Conservation (phyloP, 108 stramenopile species). For the Nitzschia sp. region DNA sequence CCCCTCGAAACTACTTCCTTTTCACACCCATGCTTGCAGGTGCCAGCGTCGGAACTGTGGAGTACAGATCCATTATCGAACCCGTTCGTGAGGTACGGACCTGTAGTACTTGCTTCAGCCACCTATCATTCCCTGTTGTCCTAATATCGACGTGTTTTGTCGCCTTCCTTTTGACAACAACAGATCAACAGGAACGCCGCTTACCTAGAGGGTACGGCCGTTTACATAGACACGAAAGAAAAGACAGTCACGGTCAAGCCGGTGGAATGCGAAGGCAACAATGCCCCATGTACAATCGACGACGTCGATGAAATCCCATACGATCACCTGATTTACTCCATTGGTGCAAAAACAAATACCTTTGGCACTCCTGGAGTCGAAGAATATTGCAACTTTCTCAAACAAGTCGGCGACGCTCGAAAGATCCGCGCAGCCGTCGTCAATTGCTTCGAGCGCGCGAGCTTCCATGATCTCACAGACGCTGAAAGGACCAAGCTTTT, state of each 20-base stretch:
- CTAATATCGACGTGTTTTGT: too few species aligned
- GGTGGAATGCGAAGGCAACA: constrained; percentile 91
- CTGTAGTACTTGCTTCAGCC: too few species aligned
- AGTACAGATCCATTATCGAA: constrained; percentile 88
- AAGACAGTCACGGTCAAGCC: constrained; percentile 77
- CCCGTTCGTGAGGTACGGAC: constrained; percentile 92
- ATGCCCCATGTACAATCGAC: constrained; percentile 80
- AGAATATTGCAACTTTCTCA: constrained; percentile 91
- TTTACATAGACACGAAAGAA: constrained; percentile 67
- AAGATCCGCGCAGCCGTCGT: constrained; percentile 85
- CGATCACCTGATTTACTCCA: constrained; percentile 83
- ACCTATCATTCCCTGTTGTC: too few species aligned
- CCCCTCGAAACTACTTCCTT: constrained; percentile 92
- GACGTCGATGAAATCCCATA: constrained; percentile 83
- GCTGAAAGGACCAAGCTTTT: constrained; percentile 63
- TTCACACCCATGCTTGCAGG: constrained; percentile 98
- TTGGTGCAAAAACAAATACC: constrained; percentile 95
- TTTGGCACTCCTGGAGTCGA: constrained; percentile 92
- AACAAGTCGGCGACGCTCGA: constrained; percentile 84
- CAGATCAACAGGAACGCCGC: constrained; percentile 68
- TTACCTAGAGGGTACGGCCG: constrained; percentile 91
- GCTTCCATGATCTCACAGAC: constrained; percentile 71
- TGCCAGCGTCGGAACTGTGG: constrained; percentile 91
- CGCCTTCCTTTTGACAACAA: too few species aligned
- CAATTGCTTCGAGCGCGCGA: constrained; percentile 94